Percentiles rank a stretch among this genome's conserved stretches.
Evolutionary conservation across 2,329 filamentous ascomycete species (phyloP).

Genomic region (Penicillium sp.): DNA sequence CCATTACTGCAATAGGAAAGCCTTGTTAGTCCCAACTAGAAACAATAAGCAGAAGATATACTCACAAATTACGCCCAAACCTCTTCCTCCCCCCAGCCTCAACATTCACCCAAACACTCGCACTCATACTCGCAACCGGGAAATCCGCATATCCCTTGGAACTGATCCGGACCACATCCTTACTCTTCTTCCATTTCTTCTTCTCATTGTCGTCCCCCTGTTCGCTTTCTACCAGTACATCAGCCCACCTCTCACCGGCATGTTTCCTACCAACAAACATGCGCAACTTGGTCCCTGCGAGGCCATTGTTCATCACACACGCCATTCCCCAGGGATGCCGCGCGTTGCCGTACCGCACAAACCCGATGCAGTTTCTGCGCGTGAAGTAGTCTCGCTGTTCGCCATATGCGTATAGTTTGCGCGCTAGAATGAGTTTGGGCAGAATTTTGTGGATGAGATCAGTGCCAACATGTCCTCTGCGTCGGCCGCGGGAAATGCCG

Average conservation of each 20-base stretch:
- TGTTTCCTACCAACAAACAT: constrained; percentile 62
- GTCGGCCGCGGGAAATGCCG: constrained; percentile 52
- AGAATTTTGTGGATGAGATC: constrained; percentile 45
- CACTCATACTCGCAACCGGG: constrained; percentile 50
- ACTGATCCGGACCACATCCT: constrained; percentile 57
- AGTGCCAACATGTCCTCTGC: constrained; percentile 38
- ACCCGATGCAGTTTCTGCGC: constrained; percentile 57
- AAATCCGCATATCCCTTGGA: constrained; percentile 58
- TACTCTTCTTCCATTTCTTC: constrained; percentile 2
- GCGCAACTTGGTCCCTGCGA: constrained; percentile 45
- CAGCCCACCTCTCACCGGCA: constrained; percentile 60
- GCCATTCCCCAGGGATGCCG: constrained; percentile 51
- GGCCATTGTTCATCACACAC: constrained; percentile 54
- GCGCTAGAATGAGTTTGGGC: constrained; percentile 57
- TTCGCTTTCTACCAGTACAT: constrained; percentile 52
- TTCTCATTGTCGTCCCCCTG: not conserved
- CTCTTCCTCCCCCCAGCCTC: constrained; percentile 49
- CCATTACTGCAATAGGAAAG: not conserved
- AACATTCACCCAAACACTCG: constrained; percentile 60
- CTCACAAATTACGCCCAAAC: constrained; percentile 44
- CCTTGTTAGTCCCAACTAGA: not conserved
- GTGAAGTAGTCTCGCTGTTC: constrained; percentile 63
- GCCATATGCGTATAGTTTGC: constrained; percentile 65
- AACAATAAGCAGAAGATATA: not conserved
- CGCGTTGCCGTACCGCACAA: constrained; percentile 50